Base-by-base conservation (phyloP, 2,329 filamentous ascomycete species). In the Neofusicoccum laricinum region DNA sequence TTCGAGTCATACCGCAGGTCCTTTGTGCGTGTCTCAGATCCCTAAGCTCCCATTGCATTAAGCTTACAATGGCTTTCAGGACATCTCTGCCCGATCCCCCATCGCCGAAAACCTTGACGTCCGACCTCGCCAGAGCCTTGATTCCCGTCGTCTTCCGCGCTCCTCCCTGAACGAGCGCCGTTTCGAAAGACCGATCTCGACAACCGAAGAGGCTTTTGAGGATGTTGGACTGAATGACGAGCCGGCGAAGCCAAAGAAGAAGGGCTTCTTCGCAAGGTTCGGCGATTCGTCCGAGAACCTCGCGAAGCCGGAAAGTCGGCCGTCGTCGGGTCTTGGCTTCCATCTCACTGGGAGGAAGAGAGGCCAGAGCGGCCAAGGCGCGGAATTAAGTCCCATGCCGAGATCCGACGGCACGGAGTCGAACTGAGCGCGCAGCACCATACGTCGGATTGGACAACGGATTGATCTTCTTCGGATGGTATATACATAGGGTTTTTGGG, bases 1-100 rank as follows among this genome's bases (percentile, higher is more conserved):
- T 98, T 98, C 73, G 95, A 98, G 76, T 97, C 93, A 2, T 98
- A 98, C 79, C 86, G 95, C 68, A 88, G 95, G 72, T 97, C 93
- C 68, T 98, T 98, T 81, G 94, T 97, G 85, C 70, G 90, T 83
- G n/a, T 41, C 50, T n/a, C 21, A 8, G 12, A 21, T 32, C 11
- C 36, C 40, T 15, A 46, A 21, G n/a, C 40, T 63, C 30, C 25
- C 11, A 7, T 36, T 38, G 49, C 49, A 25, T 46, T 45, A 53
- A 25, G 34, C 61, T 63, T 46, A 55, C 50, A n/a, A 53, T 64
- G 50, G 68, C 51, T 71, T 15, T 36, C n/a, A 96, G 93, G 93
- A 98, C 74, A 96, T 98, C 66, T 93, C 90, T 57, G 94, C 93
- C 43, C 88, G 89, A 67, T 95, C 92, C 43, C 94, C 93, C 8